A percentile compares a stretch with the other conserved stretches of the same genome.
phyloP scores from a whole-genome alignment of 371 early-diverging fungal species.

The Neoconidiobolus thromboides region DNA sequence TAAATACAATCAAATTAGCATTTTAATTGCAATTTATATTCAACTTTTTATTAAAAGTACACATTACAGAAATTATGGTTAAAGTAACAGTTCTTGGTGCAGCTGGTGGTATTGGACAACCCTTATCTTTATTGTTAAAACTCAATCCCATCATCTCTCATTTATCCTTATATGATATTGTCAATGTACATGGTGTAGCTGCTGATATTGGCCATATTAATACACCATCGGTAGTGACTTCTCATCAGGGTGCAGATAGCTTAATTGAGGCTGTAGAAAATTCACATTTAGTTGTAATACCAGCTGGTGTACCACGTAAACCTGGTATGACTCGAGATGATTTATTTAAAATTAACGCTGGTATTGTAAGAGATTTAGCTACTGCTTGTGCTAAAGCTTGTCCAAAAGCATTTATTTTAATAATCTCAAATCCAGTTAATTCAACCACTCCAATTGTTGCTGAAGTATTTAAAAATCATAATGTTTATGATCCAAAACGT shows the following conservation, averaged over 20 bases:
- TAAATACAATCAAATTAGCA: neutral
- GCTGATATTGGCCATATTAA: conserved; percentile 60
- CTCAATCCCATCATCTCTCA: conserved; percentile 39
- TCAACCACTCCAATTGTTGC: conserved; percentile 76
- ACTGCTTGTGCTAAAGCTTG: conserved; percentile 46
- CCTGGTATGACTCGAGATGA: conserved; percentile 88
- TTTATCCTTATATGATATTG: conserved; percentile 53
- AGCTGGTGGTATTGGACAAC: conserved; percentile 88
- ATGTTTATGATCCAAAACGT: conserved; percentile 52
- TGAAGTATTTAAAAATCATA: conserved; percentile 59
- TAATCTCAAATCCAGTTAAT: conserved; percentile 87
- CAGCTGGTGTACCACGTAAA: conserved; percentile 81
- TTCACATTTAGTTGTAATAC: conserved; percentile 74
- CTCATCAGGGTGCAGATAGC: conserved; percentile 17
- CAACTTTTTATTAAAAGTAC: neutral
- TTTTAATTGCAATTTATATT: neutral
- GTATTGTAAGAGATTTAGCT: conserved; percentile 65
- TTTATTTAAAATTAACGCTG: conserved; percentile 71
- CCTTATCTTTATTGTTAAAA: conserved; percentile 70
- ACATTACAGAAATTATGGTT: conserved; percentile 9
- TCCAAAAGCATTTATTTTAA: conserved; percentile 58
- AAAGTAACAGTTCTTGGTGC: conserved; percentile 55
- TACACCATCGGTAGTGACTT: conserved; percentile 45
- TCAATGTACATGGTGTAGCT: conserved; percentile 53
- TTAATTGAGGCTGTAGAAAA: conserved; percentile 46